A percentile compares a stretch with the other conserved stretches of the same genome.
These are phyloP conservation scores for Sarocladium strictum DNA, from an alignment of 2,329 filamentous ascomycete genomes.

Conservation along the genomic window DNA sequence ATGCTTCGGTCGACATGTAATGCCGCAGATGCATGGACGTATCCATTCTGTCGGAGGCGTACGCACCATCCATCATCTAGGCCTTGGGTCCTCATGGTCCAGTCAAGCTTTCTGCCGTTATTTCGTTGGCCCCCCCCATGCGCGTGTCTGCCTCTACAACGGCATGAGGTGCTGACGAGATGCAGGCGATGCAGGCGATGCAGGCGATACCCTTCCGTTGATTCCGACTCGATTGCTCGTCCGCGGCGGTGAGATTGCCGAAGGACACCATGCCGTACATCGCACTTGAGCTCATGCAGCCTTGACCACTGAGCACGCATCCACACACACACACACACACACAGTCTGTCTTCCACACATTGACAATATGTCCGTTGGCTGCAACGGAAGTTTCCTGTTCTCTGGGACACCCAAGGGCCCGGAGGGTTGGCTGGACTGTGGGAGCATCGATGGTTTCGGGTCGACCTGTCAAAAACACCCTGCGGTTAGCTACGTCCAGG, in stretches of 20 bases:
- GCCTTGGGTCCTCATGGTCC: too few relatives aligned
- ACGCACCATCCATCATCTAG: too few relatives aligned
- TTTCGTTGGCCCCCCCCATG: too few relatives aligned
- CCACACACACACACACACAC: not conserved
- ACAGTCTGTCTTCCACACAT: not conserved
- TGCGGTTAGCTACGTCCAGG: not conserved
- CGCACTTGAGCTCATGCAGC: too few relatives aligned
- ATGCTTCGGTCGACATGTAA: too few relatives aligned
- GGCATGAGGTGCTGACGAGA: not conserved
- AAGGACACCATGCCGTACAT: conserved; percentile 1
- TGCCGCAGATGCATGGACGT: too few relatives aligned
- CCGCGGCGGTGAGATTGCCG: conserved; percentile 4
- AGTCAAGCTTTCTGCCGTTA: too few relatives aligned
- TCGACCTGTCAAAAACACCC: not conserved
- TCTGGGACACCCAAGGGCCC: not conserved
- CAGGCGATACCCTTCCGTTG: not conserved
- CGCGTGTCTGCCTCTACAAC: too few relatives aligned
- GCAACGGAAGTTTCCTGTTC: not conserved
- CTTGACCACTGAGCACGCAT: too few relatives aligned
- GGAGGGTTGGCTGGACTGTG: not conserved
- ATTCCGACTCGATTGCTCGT: not conserved
- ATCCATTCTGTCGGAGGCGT: too few relatives aligned
- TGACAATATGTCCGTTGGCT: not conserved
- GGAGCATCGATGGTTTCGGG: not conserved
- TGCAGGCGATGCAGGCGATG: not conserved